These are phyloP conservation scores for Stromatinia cepivora DNA, from an alignment of 2,329 filamentous ascomycete species.

Conservation along the genomic window DNA sequence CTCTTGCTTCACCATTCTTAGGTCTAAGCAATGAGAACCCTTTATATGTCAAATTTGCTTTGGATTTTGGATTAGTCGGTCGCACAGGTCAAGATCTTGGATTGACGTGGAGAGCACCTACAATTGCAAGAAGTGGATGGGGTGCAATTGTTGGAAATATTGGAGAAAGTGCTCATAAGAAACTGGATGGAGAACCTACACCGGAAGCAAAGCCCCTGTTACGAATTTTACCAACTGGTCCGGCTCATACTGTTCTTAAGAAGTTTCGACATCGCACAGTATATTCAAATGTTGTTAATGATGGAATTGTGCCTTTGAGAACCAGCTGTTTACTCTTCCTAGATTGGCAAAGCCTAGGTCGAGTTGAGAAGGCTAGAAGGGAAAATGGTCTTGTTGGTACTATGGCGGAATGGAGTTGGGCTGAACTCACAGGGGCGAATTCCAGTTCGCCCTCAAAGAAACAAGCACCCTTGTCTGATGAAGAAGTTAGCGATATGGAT, in stretches of 20 bases:
- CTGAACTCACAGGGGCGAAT: conserved; percentile 79
- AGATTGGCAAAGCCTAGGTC: conserved; percentile 91
- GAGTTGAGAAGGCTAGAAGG: conserved; percentile 89
- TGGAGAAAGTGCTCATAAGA: conserved; percentile 65
- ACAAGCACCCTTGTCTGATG: conserved; percentile 30
- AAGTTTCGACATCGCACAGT: conserved; percentile 89
- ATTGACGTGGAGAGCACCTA: conserved; percentile 89
- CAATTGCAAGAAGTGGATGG: conserved; percentile 82
- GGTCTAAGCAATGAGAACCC: conserved; percentile 97
- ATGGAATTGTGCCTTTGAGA: conserved; percentile 90
- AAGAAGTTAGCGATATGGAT: conserved; percentile 31
- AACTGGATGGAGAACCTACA: conserved; percentile 59
- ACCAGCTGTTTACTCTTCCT: conserved; percentile 96
- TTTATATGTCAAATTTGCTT: conserved; percentile 92
- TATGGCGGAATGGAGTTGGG: conserved; percentile 91
- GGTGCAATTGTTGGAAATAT: conserved; percentile 81
- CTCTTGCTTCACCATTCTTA: conserved; percentile 82
- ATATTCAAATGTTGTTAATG: conserved; percentile 97
- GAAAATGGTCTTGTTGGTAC: conserved; percentile 92
- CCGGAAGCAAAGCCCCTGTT: conserved; percentile 86
- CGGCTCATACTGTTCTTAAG: conserved; percentile 81
- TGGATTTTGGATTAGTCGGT: conserved; percentile 96
- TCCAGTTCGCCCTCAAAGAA: conserved; percentile 35
- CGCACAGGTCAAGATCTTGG: conserved; percentile 93
- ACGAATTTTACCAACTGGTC: conserved; percentile 85